Evolutionary conservation across 192 early-diverging fungal species (phyloP).

Genomic region (Podochytrium sp.): DNA sequence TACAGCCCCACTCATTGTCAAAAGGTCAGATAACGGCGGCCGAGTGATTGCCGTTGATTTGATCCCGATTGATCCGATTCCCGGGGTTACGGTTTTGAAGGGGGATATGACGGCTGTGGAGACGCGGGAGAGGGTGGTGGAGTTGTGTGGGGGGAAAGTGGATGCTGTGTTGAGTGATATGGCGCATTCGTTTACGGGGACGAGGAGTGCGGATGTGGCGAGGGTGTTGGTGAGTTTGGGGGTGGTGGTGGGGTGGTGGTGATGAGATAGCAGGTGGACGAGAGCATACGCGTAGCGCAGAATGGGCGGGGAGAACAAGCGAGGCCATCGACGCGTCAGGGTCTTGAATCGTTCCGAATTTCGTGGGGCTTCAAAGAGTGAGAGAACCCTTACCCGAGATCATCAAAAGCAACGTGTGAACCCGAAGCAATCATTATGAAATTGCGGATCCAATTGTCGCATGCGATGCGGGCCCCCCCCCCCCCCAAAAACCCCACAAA

Average conservation of each 20-base stretch:
- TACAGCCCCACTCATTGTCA: not conserved
- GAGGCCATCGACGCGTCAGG: no score
- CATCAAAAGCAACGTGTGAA: no score
- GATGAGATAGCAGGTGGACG: no score
- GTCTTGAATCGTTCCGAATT: no score
- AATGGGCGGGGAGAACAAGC: no score
- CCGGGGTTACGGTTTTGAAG: conserved; percentile 62
- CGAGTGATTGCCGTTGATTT: conserved; percentile 73
- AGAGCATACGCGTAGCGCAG: no score
- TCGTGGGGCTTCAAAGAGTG: no score
- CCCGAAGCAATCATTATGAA: no score
- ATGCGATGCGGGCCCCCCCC: no score
- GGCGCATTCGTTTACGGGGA: conserved; percentile 80
- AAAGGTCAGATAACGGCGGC: conserved; percentile 32
- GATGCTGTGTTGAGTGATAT: conserved; percentile 68
- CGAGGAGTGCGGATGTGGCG: conserved; percentile 68
- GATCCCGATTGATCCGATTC: conserved; percentile 69
- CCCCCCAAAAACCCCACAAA: not conserved
- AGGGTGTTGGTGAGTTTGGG: conserved; percentile 18
- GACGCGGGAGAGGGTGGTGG: conserved; percentile 34
- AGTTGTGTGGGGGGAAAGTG: conserved; percentile 28
- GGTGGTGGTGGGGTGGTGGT: not conserved
- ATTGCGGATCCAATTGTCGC: no score
- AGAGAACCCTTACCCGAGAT: no score
- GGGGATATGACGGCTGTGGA: conserved; percentile 66